A percentile compares a stretch with the other conserved stretches of the same genome.
Conservation (phyloP, 371 early-diverging fungal species). For the Mucor piriformis region DNA sequence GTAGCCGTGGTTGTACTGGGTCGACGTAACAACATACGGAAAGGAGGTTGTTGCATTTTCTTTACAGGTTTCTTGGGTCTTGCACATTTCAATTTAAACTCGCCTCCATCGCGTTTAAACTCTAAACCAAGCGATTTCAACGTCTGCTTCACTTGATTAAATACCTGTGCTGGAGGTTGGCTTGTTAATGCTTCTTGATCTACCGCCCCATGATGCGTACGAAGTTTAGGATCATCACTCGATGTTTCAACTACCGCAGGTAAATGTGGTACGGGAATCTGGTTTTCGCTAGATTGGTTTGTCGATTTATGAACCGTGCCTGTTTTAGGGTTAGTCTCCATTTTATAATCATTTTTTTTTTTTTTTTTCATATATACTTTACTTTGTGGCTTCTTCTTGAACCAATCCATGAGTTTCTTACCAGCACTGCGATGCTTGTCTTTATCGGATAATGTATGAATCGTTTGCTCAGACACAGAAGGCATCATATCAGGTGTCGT, state of each 20-base stretch:
- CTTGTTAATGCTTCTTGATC: constrained; percentile 79
- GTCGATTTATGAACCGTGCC: constrained; percentile 20
- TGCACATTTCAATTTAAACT: constrained; percentile 73
- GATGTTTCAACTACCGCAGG: not conserved
- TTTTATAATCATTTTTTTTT: no score
- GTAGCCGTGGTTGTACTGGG: constrained; percentile 18
- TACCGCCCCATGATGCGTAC: constrained; percentile 79
- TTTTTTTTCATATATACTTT: constrained; percentile 15
- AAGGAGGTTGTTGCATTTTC: constrained; percentile 2
- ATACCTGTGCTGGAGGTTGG: constrained; percentile 70
- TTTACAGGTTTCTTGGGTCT: constrained; percentile 47
- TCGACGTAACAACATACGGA: constrained; percentile 41
- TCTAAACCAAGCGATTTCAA: constrained; percentile 71
- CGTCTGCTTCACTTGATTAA: constrained; percentile 68
- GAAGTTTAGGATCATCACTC: constrained; percentile 56
- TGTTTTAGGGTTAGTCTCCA: not conserved
- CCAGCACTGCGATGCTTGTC: constrained; percentile 56
- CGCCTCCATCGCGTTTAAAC: constrained; percentile 66
- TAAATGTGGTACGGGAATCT: not conserved
- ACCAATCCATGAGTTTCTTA: constrained; percentile 74
- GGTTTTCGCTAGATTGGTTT: constrained; percentile 7
- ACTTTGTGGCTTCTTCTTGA: constrained; percentile 68
- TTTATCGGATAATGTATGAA: constrained; percentile 27
- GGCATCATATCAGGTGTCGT: constrained; percentile 17
- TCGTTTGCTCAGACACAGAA: constrained; percentile 40